A percentile compares a stretch with the other conserved stretches of the same genome.
Evolutionary conservation across 371 early-diverging fungal genomes (phyloP).

Genomic region (Rhizopus delemar): DNA sequence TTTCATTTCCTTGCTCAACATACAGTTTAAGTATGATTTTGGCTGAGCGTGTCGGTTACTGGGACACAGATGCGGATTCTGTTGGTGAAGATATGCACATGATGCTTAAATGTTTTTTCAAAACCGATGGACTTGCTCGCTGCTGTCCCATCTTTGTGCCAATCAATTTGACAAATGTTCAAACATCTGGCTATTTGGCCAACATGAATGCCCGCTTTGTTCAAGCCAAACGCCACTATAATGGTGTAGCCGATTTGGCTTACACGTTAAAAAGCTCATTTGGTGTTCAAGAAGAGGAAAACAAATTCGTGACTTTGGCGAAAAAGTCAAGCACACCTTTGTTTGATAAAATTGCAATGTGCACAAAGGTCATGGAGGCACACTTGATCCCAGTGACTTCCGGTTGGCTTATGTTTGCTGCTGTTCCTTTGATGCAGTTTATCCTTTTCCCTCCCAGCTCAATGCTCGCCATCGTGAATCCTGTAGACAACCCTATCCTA

Average conservation of each 20-base stretch:
- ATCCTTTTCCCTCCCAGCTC: slow-evolving; percentile 50
- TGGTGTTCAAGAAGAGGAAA: slow-evolving; percentile 22
- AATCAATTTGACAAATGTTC: slow-evolving; percentile 74
- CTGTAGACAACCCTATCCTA: slow-evolving; percentile 50
- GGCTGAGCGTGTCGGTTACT: slow-evolving; percentile 69
- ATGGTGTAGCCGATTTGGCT: slow-evolving; percentile 61
- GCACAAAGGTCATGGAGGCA: slow-evolving; percentile 56
- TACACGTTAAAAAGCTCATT: slow-evolving; percentile 48
- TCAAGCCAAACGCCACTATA: slow-evolving; percentile 73
- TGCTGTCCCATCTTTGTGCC: slow-evolving; percentile 74
- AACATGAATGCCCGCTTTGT: slow-evolving; percentile 65
- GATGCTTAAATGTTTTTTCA: slow-evolving; percentile 80
- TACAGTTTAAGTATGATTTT: slow-evolving; percentile 74
- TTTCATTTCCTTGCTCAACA: slow-evolving; percentile 75
- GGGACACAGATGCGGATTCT: slow-evolving; percentile 80
- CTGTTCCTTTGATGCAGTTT: slow-evolving; percentile 58
- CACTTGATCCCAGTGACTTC: slow-evolving; percentile 60
- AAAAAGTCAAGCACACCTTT: slow-evolving; percentile 40
- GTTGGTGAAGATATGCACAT: slow-evolving; percentile 88
- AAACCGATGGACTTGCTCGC: slow-evolving; percentile 66
- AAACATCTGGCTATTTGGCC: slow-evolving; percentile 59
- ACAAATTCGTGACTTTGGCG: slow-evolving; percentile 23
- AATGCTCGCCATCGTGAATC: slow-evolving; percentile 41
- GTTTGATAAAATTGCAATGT: slow-evolving; percentile 42
- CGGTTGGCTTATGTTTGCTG: slow-evolving; percentile 65